These are phyloP conservation scores for Amylostereum areolatum DNA, from an alignment of 1,284 basidiomycete species.

Conservation along the genomic window DNA sequence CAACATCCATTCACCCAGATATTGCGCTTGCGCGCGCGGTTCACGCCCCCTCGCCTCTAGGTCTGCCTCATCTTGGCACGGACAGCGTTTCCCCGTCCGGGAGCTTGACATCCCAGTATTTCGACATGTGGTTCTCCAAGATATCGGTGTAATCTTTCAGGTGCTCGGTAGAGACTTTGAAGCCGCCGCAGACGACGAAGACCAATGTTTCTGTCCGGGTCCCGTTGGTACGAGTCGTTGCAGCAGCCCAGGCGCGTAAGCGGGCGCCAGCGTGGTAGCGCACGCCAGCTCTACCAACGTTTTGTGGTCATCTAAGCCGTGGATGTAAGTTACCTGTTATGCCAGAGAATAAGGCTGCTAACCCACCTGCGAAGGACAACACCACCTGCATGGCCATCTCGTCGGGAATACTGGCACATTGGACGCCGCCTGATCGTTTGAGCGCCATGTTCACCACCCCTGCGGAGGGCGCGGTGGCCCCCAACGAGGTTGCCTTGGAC, in stretches of 20 bases:
- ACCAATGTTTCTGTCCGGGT: conserved; percentile 35
- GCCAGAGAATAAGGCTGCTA: neutral
- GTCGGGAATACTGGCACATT: conserved; percentile 57
- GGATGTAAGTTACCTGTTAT: neutral
- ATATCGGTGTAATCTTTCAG: conserved; percentile 38
- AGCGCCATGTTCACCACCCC: conserved; percentile 59
- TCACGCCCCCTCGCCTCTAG: too few species aligned
- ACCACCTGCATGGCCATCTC: conserved; percentile 59
- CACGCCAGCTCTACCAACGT: conserved; percentile 68
- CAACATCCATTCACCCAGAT: too few species aligned
- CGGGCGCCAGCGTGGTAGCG: conserved; percentile 57
- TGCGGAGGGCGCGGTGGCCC: conserved; percentile 57
- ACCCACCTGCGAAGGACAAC: conserved; percentile 48
- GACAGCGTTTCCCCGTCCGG: conserved; percentile 25
- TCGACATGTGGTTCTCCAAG: conserved; percentile 27
- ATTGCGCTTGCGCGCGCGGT: too few species aligned
- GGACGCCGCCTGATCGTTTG: conserved; percentile 46
- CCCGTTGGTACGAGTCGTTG: conserved; percentile 36
- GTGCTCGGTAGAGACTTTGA: conserved; percentile 56
- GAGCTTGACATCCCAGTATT: conserved; percentile 30
- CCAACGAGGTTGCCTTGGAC: conserved; percentile 64
- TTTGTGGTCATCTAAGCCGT: conserved; percentile 61
- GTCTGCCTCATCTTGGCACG: conserved; percentile 3
- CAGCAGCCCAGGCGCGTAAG: conserved; percentile 55
- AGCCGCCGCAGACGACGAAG: conserved; percentile 68